Evolutionary conservation across 2,329 filamentous ascomycete species (phyloP).

Genomic region (Metarhizium anisopliae): DNA sequence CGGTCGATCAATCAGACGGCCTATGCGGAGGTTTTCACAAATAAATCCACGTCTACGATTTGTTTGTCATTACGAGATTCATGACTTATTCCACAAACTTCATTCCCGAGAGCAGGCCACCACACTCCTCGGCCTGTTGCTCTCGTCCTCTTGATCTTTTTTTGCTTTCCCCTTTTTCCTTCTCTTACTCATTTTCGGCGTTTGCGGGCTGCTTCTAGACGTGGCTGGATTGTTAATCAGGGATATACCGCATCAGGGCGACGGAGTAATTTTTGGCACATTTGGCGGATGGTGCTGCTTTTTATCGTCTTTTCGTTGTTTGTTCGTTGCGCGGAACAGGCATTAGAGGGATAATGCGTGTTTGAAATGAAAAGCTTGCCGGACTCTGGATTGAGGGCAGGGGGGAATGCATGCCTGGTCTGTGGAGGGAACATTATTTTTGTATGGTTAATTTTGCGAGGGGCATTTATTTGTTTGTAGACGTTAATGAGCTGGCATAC

Average conservation of each 20-base stretch:
- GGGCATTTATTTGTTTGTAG: neutral
- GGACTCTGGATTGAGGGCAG: neutral
- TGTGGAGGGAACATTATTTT: neutral
- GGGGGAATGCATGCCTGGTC: neutral
- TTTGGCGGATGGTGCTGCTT: conserved; percentile 5
- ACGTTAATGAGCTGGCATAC: neutral
- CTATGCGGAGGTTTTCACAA: neutral
- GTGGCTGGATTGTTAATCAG: conserved; percentile 9
- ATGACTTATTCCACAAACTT: conserved; percentile 8
- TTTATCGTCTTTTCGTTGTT: neutral
- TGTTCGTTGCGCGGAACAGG: neutral
- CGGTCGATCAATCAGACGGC: neutral
- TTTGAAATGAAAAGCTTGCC: neutral
- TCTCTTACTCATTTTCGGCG: conserved; percentile 11
- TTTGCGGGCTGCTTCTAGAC: conserved; percentile 11
- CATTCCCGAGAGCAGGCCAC: conserved; percentile 3
- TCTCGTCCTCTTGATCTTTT: neutral
- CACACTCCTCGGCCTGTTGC: neutral
- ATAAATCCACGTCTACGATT: conserved; percentile 1
- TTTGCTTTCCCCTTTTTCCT: conserved; percentile 1
- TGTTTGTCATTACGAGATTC: conserved; percentile 8
- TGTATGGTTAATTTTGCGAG: neutral
- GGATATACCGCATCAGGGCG: conserved; percentile 3
- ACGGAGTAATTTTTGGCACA: conserved; percentile 5
- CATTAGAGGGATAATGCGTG: conserved; percentile 1